Conservation (phyloP, 192 early-diverging fungal genomes). For the Linnemannia elongata region DNA sequence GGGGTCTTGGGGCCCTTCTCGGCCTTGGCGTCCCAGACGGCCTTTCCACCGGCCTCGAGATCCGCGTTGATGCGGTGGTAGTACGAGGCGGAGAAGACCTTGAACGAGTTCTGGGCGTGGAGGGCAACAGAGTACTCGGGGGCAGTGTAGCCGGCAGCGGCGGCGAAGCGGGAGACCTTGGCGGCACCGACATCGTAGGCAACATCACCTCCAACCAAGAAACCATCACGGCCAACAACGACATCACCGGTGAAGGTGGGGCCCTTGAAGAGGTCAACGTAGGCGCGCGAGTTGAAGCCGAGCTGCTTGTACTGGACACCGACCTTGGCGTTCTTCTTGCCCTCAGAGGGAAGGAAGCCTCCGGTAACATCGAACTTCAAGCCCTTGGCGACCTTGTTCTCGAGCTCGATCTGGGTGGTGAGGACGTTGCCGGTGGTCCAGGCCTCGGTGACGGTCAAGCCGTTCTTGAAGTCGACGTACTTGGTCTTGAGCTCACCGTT, state of each 20-base stretch:
- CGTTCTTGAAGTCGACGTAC: slow-evolving; percentile 94
- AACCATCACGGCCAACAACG: slow-evolving; percentile 91
- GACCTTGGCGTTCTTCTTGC: slow-evolving; percentile 83
- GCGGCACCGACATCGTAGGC: slow-evolving; percentile 94
- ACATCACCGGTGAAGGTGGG: slow-evolving; percentile 91
- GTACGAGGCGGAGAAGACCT: slow-evolving; percentile 92
- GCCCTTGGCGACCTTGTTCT: slow-evolving; percentile 95
- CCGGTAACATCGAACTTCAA: slow-evolving; percentile 94
- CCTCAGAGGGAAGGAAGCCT: slow-evolving; percentile 87
- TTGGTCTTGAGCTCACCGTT: slow-evolving; percentile 98
- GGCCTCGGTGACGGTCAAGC: slow-evolving; percentile 95
- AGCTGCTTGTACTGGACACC: slow-evolving; percentile 97
- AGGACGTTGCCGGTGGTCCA: slow-evolving; percentile 97
- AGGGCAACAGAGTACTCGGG: slow-evolving; percentile 91
- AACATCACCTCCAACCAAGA: slow-evolving; percentile 93
- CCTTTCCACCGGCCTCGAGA: slow-evolving; percentile 96
- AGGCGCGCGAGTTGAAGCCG: slow-evolving; percentile 88
- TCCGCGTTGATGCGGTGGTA: slow-evolving; percentile 94
- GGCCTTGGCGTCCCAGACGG: slow-evolving; percentile 87
- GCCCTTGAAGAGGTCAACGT: slow-evolving; percentile 95
- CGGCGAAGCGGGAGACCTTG: slow-evolving; percentile 87
- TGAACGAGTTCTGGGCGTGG: slow-evolving; percentile 92
- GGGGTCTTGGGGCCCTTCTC: slow-evolving; percentile 72
- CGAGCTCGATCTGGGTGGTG: slow-evolving; percentile 92
- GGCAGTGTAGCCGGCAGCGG: slow-evolving; percentile 87